Evolutionary conservation across 192 early-diverging fungal species (phyloP), one percentile per base, ranked within the genome.

Genomic region (Coemansia sp.): DNA sequence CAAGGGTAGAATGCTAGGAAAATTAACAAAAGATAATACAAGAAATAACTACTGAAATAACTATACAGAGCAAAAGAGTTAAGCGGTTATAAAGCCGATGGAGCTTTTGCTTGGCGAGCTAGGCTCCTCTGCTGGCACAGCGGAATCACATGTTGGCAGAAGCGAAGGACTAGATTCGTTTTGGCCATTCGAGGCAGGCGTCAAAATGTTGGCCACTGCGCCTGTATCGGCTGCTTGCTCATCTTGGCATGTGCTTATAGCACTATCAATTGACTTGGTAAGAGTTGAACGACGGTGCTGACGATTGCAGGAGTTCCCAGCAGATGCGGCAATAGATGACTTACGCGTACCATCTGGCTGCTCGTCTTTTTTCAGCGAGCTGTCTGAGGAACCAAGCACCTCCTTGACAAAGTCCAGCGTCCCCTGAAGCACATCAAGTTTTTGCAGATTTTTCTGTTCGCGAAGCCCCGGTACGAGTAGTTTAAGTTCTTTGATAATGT

Each of bases 401-500:
- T 71, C 52, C 50, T 55, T 67, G 50, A 78, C 70, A 38, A 71
- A 78, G 26, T 15, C 21, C 14, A 61, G 55, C 21, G 56, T 55
- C 11, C 55, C 47, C 61, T 78, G 64, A 7, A 78, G 56, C 6
- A 78, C 63, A 18, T 78, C 64, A 20, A 78, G 68, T 42, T 78
- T 78, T 20, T 71, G 68, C 47, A 49, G 23, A 10, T 49, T 30
- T 49, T 30, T 26, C 20, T 26, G 47, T 14, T 33, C 47, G 20
- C 40, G 30, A 5, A 57, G 31, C 48, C 53, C 50, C 6, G 92
- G 91, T 14, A 92, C 83, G 6, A 94, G 70, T 21, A 72, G 61
- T 65, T 87, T 87, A 28, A 94, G 80, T 42, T 88, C 82, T 37
- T 84, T 57, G 23, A 94, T 87, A 63, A 88, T 85, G 51, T 86